Base-by-base conservation (phyloP, 139 green algal species). In the Coccomyxa sp. region DNA sequence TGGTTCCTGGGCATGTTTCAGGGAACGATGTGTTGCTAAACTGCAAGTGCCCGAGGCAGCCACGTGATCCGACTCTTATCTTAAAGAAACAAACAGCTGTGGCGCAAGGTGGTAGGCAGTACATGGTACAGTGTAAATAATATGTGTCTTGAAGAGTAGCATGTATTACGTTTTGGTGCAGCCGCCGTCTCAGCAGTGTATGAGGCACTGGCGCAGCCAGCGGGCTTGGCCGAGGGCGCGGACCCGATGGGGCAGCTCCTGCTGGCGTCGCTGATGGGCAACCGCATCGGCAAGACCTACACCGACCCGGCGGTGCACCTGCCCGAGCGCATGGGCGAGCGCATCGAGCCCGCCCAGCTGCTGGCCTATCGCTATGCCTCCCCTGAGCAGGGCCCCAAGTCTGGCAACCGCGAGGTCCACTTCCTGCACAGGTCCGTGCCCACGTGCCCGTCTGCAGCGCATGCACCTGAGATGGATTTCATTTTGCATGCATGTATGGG, bases 151-250 rank as follows among this genome's bases (percentile, higher is more conserved):
- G 7, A 28, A 71, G 18, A 11, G 4, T 71, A 9, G 1, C 9
- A 4, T 71, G 63, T 21, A 9, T 9, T 21, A 11, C 63, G 1
- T 25, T 3, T 71, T 71, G 63, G 63, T 77, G 74, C 84, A 78
- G 89, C 87, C 21, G 90, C 79, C 11, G 58, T 95, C 12, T 74
- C 32, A 13, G 90, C 93, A 66, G 30, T 95, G 68, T 87, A 91
- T 21, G 10, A 38, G 7, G 90, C 90, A 14, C 21, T 94, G 30
- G 88, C 88, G 3, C 58, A 45, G 21, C 75, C 75, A 13, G 13
- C 63, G 17, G 58, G 58, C 58, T 74, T 88, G 0, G 3, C 25
- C 3, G 16, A 58, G 17, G 27, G n/a, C 32, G 59, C 58, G n/a
- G 30, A 76, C 25, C 84, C 91, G n/a, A 66, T 86, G 59, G 85